Evolutionary conservation across 441 rosid genomes (phyloP).

Genomic region (Euphorbia schlechtendalii): DNA sequence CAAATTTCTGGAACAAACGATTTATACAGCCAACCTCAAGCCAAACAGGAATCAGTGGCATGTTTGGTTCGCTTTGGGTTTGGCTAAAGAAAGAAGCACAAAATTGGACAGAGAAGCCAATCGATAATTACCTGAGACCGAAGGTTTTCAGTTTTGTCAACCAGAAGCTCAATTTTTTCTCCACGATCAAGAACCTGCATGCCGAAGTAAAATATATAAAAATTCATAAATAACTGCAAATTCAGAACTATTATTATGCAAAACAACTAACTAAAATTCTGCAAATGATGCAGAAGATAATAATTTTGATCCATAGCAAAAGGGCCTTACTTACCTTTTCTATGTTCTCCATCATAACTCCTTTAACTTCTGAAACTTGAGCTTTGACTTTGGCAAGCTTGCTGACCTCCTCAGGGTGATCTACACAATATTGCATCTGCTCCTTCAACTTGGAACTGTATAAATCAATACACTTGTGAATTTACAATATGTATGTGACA

Average conservation of each 20-base stretch:
- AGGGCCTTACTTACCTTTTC: slow-evolving; percentile 54
- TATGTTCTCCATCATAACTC: slow-evolving; percentile 82
- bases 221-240: no score
- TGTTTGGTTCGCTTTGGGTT: neutral
- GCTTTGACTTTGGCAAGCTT: slow-evolving; percentile 76
- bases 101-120: neutral
- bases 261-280: no score
- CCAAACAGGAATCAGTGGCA: no score
- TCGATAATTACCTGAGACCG: slow-evolving; percentile 61
- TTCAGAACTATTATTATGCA: no score
- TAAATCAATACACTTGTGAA: neutral
- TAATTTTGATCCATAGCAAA: neutral
- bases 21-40: neutral
- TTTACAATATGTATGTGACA: no score
- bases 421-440: slow-evolving; percentile 75
- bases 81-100: neutral
- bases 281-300: no score
- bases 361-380: slow-evolving; percentile 82
- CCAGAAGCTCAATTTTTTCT: slow-evolving; percentile 93
- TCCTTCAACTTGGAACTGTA: slow-evolving; percentile 65
- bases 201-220: no score
- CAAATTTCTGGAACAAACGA: neutral
- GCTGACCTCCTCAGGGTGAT: slow-evolving; percentile 70
- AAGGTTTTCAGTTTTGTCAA: slow-evolving; percentile 95
- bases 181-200: slow-evolving; percentile 97